phyloP scores from a whole-genome alignment of 2,329 filamentous ascomycete species.

The Diaporthe helianthi region DNA sequence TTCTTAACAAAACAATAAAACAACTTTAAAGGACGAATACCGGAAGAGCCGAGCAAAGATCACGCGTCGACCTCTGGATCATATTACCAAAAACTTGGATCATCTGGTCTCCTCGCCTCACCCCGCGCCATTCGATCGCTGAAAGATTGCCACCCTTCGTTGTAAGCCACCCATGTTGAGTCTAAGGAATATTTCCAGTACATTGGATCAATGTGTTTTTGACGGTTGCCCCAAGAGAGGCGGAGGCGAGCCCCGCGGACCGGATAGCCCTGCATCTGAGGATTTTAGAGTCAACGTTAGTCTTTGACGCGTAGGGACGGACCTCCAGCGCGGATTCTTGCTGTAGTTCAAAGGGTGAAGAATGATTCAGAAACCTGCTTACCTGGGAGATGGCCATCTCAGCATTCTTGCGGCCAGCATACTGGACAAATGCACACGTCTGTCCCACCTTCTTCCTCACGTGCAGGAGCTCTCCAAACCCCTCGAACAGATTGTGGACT shows the following conservation, averaged over 20 bases:
- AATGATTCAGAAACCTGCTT: not conserved
- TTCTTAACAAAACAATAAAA: no score
- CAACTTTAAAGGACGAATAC: no score
- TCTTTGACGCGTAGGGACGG: not conserved
- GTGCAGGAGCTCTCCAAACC: not conserved
- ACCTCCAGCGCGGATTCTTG: not conserved
- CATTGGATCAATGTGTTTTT: not conserved
- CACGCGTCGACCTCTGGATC: not conserved
- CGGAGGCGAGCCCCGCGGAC: not conserved
- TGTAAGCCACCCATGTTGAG: not conserved
- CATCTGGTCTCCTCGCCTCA: not conserved
- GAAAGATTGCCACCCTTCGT: not conserved
- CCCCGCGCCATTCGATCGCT: not conserved
- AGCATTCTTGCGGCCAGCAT: not conserved
- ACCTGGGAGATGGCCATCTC: slow-evolving; percentile 2
- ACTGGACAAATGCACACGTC: not conserved
- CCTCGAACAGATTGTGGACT: not conserved
- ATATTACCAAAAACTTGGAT: not conserved
- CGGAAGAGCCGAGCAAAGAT: not conserved
- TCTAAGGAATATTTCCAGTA: not conserved
- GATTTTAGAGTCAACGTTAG: not conserved
- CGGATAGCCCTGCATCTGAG: not conserved
- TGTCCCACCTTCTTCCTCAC: not conserved
- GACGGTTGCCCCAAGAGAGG: not conserved
- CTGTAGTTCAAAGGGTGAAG: not conserved